These are phyloP conservation scores for Penicillium sp. DNA, from an alignment of 2,329 filamentous ascomycete species.

Conservation along the genomic window DNA sequence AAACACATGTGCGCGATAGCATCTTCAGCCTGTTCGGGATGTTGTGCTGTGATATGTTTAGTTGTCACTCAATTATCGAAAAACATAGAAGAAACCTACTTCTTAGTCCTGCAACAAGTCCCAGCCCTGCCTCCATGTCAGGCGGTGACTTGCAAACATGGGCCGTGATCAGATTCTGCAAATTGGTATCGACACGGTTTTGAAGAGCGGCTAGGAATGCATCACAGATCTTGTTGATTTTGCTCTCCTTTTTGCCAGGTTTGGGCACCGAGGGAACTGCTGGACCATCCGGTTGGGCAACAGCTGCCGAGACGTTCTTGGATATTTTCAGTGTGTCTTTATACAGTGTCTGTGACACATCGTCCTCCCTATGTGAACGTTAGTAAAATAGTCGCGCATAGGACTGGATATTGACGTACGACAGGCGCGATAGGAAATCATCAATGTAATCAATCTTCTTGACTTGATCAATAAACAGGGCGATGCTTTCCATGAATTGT, in stretches of 20 bases:
- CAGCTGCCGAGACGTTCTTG: constrained; percentile 28
- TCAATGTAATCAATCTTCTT: constrained; percentile 80
- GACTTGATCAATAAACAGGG: constrained; percentile 78
- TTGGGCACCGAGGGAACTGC: constrained; percentile 8
- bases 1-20: constrained; percentile 98
- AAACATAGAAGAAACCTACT: constrained; percentile 29
- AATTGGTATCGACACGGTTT: constrained; percentile 59
- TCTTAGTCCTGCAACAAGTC: constrained; percentile 71
- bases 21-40: constrained; percentile 72
- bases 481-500: constrained; percentile 75
- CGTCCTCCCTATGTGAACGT: constrained; percentile 63
- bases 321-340: constrained; percentile 69
- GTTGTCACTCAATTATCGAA: background rate
- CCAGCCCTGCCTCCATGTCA: constrained; percentile 79
- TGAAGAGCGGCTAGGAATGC: constrained; percentile 70
- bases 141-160: constrained; percentile 92
- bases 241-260: constrained; percentile 44
- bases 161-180: constrained; percentile 92
- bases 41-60: constrained; percentile 48
- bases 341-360: constrained; percentile 92
- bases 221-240: constrained; percentile 87
- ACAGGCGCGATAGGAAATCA: constrained; percentile 81
- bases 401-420: constrained; percentile 49
- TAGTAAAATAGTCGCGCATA: constrained; percentile 23
- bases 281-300: constrained; percentile 25